Base-by-base conservation (phyloP, 2,329 filamentous ascomycete species). In the Fusarium sacchari region DNA sequence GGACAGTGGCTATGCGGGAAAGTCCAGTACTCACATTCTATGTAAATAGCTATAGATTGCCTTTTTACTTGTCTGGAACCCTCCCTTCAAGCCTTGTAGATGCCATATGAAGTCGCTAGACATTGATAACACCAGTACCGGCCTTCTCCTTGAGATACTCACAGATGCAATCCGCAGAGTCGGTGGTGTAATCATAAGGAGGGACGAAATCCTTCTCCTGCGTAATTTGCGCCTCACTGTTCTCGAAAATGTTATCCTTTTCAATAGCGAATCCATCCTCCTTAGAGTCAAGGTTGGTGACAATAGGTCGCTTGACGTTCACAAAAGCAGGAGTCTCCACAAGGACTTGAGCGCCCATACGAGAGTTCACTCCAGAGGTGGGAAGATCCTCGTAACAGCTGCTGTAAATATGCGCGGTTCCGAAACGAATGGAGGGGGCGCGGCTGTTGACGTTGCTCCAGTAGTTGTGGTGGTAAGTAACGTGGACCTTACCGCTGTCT, bases 381-480 rank as follows among this genome's bases (percentile, higher is more conserved):
- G 80, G 79, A 22, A 85, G 81, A 60, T 84, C 76, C 73, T 83
- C 80, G 79, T 85, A 88, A 79, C 85, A 87, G 77, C 82, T 85
- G 84, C 89, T 90, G 70, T 77, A 89, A 75, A 91, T 79, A 77
- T 91, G 89, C 6, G 84, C 88, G 22, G 86, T 88, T n/a, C 89
- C 89, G 80, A 90, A 90, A 69, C 88, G 87, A 78, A 90, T 80
- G 17, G 75, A 79, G 17, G 73, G 77, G 6, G 70, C 83, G 84
- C 12, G 89, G 88, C 7, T 82, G 83, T 90, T 89, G 77, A 90
- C 81, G 81, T 90, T 89, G 66, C 79, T 74, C 83, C 84, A 78
- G 83, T 87, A 85, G 84, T 90, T 90, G 81, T 89, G 86, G 80
- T 83, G 82, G 79, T 87, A 89, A 40, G 89, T 90, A 57, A 90